These are phyloP conservation scores for Diphasiastrum complanatum DNA, from an alignment of 83 land plant genomes.

Conservation along the genomic window DNA sequence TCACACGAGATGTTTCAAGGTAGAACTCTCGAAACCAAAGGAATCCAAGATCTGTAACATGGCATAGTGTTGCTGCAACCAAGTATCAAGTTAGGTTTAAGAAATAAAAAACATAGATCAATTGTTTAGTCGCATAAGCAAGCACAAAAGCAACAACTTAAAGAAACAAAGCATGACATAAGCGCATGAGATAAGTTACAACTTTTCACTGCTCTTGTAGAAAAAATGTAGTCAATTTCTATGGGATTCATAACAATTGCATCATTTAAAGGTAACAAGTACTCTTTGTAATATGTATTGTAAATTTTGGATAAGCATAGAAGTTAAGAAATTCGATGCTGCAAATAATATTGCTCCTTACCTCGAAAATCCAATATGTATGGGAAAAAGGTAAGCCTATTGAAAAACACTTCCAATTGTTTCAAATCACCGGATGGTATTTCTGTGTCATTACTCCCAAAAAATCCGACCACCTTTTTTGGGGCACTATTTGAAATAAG, in stretches of 20 bases:
- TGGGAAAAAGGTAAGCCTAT: slow-evolving; percentile 82
- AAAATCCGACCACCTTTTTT: slow-evolving; percentile 83
- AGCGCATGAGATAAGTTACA: neutral
- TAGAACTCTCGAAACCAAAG: slow-evolving; percentile 98
- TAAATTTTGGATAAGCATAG: no score
- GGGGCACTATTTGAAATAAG: slow-evolving; percentile 90
- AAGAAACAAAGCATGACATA: neutral
- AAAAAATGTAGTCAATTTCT: no score
- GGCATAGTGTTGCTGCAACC: slow-evolving; percentile 74
- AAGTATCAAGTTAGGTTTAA: slow-evolving; percentile 8
- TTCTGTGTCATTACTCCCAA: slow-evolving; percentile 77
- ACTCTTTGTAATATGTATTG: no score
- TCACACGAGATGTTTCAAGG: slow-evolving; percentile 96
- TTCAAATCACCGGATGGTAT: slow-evolving; percentile 64
- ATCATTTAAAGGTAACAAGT: no score
- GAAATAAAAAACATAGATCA: slow-evolving; percentile 1
- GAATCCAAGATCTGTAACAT: slow-evolving; percentile 90
- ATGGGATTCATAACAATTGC: no score
- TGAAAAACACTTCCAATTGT: slow-evolving; percentile 76
- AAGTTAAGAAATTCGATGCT: no score
- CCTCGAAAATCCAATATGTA: slow-evolving; percentile 87
- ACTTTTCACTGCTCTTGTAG: no score
- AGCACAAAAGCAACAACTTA: neutral
- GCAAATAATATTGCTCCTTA: no score
- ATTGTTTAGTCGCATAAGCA: no score